These are phyloP conservation scores for Nakazawaea holstii DNA, from an alignment of 805 yeast species.

Conservation along the genomic window DNA sequence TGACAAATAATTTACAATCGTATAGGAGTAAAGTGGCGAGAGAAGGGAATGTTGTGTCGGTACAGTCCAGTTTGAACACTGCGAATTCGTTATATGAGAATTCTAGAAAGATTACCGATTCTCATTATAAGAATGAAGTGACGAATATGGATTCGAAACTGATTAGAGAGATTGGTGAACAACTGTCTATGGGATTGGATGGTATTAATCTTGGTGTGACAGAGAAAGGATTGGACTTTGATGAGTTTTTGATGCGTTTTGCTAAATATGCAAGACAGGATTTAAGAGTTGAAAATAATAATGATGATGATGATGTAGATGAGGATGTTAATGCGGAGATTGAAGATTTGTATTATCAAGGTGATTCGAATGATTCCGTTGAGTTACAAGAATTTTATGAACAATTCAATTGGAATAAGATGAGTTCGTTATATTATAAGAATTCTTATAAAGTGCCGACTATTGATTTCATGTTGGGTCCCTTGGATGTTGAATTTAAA, in stretches of 20 bases:
- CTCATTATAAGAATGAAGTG: constrained; percentile 26
- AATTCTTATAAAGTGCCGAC: constrained; percentile 43
- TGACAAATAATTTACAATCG: constrained; percentile 6
- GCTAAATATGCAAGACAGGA: constrained; percentile 32
- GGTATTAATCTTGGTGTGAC: constrained; percentile 55
- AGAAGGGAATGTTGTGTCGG: constrained; percentile 51
- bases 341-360: constrained; percentile 15
- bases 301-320: constrained; percentile 18
- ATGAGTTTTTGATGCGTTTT: constrained; percentile 37
- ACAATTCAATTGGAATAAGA: constrained; percentile 50
- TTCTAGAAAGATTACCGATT: constrained; percentile 29
- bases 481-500: constrained; percentile 56
- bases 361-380: constrained; percentile 12
- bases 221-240: constrained; percentile 42
- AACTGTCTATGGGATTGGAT: constrained; percentile 60
- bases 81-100: constrained; percentile 42
- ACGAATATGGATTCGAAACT: constrained; percentile 65
- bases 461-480: constrained; percentile 65
- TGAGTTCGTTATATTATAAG: constrained; percentile 48
- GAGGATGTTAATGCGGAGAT: no score
- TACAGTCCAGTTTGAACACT: constrained; percentile 36
- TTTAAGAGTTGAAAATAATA: constrained; percentile 9
- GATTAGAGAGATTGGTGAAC: constrained; percentile 50
- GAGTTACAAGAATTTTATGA: constrained; percentile 29
- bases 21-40: constrained; percentile 49